Evolutionary conservation across 2,329 filamentous ascomycete genomes (phyloP).

Genomic region (Scytalidium sp.): DNA sequence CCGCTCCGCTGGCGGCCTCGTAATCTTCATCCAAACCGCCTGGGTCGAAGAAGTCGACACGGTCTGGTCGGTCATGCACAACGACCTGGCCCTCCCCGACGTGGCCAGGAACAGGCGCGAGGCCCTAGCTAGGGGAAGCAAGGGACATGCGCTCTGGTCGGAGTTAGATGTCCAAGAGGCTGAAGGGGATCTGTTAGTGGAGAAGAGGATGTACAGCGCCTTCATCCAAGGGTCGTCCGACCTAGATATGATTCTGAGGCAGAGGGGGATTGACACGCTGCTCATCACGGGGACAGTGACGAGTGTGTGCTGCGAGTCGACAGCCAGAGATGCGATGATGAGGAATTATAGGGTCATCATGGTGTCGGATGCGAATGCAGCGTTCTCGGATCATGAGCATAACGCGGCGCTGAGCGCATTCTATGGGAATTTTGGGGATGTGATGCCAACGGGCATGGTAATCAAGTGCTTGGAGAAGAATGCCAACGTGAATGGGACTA

Average conservation of each 20-base stretch:
- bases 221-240: neutral
- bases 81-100: neutral
- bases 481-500: neutral
- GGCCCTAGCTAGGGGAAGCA: neutral
- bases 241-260: neutral
- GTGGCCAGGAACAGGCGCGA: neutral
- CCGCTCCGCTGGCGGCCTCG: neutral
- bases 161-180: neutral
- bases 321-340: neutral
- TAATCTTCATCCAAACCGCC: neutral
- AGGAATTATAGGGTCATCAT: neutral
- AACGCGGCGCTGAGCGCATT: neutral
- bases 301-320: slow-evolving; percentile 1
- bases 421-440: neutral
- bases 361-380: neutral
- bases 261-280: neutral
- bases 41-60: neutral
- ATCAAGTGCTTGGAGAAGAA: neutral
- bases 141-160: neutral
- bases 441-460: neutral
- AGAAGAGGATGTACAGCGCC: neutral
- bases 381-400: neutral
- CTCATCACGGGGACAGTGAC: neutral
- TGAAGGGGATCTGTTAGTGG: neutral
- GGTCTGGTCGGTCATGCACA: neutral